Evolutionary conservation across 306 rosid species (phyloP), one percentile per base, ranked within the genome.

Genomic region (Chamaecrista fasciculata): DNA sequence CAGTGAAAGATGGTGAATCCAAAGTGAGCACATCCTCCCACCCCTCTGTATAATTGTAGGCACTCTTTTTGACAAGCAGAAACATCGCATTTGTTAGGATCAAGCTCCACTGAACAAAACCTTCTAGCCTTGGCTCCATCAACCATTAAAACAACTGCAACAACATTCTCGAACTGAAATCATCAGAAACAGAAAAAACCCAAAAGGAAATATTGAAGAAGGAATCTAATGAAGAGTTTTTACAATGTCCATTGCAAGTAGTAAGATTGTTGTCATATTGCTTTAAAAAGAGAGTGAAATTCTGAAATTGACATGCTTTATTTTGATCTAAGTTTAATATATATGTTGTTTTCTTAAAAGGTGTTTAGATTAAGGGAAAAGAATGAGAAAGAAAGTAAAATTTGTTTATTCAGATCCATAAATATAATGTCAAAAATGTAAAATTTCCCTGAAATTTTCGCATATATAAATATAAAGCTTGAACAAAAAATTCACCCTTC

Each of bases 21-120:
- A 23, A 50, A 67, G 72, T 50, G 72, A 23, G 62, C 62, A 14
- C 72, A 67, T 20, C 5, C 31, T 50, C 73, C 73, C 11, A 12
- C 20, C 18, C 73, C 63, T 8, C 15, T 7, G 52, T 68, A 37
- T 42, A 10, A 18, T 5, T 24, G 34, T 6, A 21, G 2, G 63
- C 63, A 68, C 51, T 52, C 15, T 23, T 0, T 0, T 52, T 68
- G 37, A 68, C 73, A 68, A 23, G 36, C 63, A 36, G 7, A 0
- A 18, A 53, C 2, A 24, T 52, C 44, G 16, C 73, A 68, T 9
- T 9, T 3, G 40, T 52, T 53, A 4, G 73, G 63, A 37, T 68
- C 40, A 19, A 68, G 25, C 52, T 52, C 73, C 73, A 36, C 73
- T 37, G 49, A 3, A 52, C 73, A 68, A 2, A 36, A 2, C 4